Evolutionary conservation across 176 grass and related monocot species (phyloP), one percentile per base, ranked within the genome.

Genomic region (Oryza meridionalis): DNA sequence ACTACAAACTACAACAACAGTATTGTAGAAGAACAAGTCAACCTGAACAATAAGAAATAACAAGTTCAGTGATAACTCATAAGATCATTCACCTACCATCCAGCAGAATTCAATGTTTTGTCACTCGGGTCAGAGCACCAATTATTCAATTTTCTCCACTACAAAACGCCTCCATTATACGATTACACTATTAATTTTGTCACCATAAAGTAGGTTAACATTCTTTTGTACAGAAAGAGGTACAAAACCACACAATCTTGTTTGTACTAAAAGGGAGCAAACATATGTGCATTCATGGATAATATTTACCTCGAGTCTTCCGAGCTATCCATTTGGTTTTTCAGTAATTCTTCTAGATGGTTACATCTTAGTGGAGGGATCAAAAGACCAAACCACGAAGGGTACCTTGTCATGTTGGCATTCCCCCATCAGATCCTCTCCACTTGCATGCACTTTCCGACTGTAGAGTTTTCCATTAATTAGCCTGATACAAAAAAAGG

Each of bases 301-400:
- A 9, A 61, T 61, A 61, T 59, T 21, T 59, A 59, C 53, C 53
- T 59, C n/a, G 50, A 19, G 50, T 53, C n/a, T 53, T 53, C 15
- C 3, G 53, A 59, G 19, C 53, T 22, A 61, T n/a, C 7, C 55
- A 61, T 61, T 8, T 61, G 55, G 7, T n/a, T n/a, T 22, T 6
- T 61, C 6, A 61, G 55, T n/a, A 9, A 61, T 70, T 46, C n/a
- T n/a, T 72, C 4, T 14, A 46, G 40, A 46, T 72, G 42, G 26
- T 72, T n/a, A 61, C 17, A 61, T 19, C 19, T 61, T 61, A 32
- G 32, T 69, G 42, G 70, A 42, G 22, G 46, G 13, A 44, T 70
- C 17, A 44, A 66, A 72, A 70, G 46, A 81, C 31, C 64, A 75
- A 67, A 81, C 58, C 44, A 80, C 31, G 66, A n/a, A 55, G 37